Evolutionary conservation across 2,329 filamentous ascomycete genomes (phyloP), one percentile per base, ranked within the genome.

Genomic region (Beauveria medogensis): DNA sequence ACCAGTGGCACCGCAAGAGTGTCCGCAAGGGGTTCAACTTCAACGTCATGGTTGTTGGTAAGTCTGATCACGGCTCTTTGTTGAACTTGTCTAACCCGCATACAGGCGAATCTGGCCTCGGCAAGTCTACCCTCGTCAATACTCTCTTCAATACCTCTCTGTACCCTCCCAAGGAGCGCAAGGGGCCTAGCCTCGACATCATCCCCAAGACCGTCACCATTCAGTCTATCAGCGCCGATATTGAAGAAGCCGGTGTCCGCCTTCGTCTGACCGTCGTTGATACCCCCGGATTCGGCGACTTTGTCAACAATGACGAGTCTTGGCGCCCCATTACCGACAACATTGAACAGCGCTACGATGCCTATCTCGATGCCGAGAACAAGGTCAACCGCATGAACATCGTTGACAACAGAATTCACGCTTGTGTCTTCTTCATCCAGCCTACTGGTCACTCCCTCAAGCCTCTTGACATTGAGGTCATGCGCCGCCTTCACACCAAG

Each of bases 361-460:
- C 94, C 59, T 99, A 97, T 77, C 84, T 99, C 63, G 94, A 99
- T 78, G 93, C 94, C 51, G 94, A 99, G 85, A 99, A 99, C 87
- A 99, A 97, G 86, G 92, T 99, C 75, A 99, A 99, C 83, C 91
- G 94, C 71, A 96, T 97, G 88, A 99, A 99, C 84, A 97, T 97
- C 76, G 89, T 99, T 65, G 94, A 99, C 80, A 99, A 97, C 84
- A 90, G 94, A 70, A 95, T 99, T 65, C 94, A 99, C 72, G 94
- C 94, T 61, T 97, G 95, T 71, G 94, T 99, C 65, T 99, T 97
- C 86, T 99, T 99, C 82, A 97, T 99, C 71, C 93, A 99, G 80
- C 94, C 94, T 67, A 99, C 94, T 37, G 94, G 94, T 64, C 94
- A 99, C 82, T 96, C 94, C 40, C 82, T 99, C 72, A 99, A 99